Percentiles rank a stretch among this genome's conserved stretches.
Conservation (phyloP, 164 flowering plant genomes). For the Cinnamomum micranthum region DNA sequence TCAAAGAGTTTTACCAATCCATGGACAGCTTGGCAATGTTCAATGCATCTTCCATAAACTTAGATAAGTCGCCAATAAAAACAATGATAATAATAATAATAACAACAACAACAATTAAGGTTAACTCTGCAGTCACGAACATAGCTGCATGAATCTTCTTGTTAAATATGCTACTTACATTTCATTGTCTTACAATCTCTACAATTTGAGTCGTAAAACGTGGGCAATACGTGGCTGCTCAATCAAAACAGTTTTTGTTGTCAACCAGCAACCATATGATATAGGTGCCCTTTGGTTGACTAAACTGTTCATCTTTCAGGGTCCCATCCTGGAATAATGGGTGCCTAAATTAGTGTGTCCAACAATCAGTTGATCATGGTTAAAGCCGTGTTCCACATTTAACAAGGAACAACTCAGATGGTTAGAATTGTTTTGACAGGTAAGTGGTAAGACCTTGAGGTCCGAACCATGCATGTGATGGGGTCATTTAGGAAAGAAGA, state of each 20-base stretch:
- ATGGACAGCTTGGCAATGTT: background rate
- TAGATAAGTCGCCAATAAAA: too few relatives aligned
- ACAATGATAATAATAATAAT: too few relatives aligned
- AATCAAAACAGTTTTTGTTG: background rate
- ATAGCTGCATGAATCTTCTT: background rate
- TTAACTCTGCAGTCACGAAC: background rate
- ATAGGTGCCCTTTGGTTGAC: background rate
- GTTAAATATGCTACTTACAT: background rate
- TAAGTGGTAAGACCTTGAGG: background rate
- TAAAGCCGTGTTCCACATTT: background rate
- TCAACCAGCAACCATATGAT: background rate
- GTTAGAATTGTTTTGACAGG: background rate
- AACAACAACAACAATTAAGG: too few relatives aligned
- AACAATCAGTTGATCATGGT: background rate
- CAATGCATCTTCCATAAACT: background rate
- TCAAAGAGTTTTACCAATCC: background rate
- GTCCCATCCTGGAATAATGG: background rate
- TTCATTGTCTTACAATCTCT: background rate
- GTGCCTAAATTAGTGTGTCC: background rate
- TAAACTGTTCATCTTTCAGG: background rate
- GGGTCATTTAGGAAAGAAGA: too few relatives aligned
- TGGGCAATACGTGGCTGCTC: background rate
- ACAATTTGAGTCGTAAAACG: background rate
- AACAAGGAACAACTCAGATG: background rate
- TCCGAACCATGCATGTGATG: background rate